A percentile compares a stretch with the other conserved stretches of the same genome.
phyloP scores from a whole-genome alignment of 768 basidiomycete species.

The Suillus alpinus region DNA sequence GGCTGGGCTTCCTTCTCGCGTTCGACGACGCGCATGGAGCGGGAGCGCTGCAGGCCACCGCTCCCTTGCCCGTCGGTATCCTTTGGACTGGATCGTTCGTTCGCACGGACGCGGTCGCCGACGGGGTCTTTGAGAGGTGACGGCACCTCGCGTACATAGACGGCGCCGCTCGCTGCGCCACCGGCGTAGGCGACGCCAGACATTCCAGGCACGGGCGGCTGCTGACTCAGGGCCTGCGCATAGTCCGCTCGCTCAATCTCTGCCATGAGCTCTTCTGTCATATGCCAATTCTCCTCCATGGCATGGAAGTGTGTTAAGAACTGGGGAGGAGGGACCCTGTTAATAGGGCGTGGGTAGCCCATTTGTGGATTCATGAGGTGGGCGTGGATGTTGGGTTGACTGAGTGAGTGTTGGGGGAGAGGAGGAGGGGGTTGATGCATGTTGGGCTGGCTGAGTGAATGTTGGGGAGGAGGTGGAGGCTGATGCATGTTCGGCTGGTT shows the following conservation, averaged over 20 bases:
- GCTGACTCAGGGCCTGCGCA: constrained; percentile 52
- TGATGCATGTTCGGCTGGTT: constrained; percentile 28
- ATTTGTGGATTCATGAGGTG: constrained; percentile 33
- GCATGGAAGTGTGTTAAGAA: constrained; percentile 56
- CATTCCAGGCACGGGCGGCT: constrained; percentile 34
- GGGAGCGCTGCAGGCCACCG: constrained; percentile 18
- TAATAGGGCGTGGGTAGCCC: constrained; percentile 65
- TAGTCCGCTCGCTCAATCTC: constrained; percentile 73
- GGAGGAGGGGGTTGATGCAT: constrained; percentile 37
- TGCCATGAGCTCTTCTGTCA: constrained; percentile 67
- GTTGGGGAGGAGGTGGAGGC: constrained; percentile 33
- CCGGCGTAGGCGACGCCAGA: constrained; percentile 47
- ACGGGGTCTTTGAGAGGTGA: constrained; percentile 49
- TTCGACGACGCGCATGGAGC: constrained; percentile 36
- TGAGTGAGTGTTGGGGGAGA: constrained; percentile 33
- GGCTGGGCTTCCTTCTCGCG: constrained; percentile 42
- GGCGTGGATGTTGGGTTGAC: constrained; percentile 25
- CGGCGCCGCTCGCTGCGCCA: constrained; percentile 39
- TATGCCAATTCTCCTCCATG: constrained; percentile 58
- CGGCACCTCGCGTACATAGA: constrained; percentile 34
- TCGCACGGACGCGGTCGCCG: constrained; percentile 52
- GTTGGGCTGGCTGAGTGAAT: constrained; percentile 28
- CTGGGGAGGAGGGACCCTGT: constrained; percentile 50
- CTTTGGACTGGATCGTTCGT: constrained; percentile 56
- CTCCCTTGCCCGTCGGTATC: constrained; percentile 42